Evolutionary conservation across 805 yeast genomes (phyloP).

Genomic region (Sungouiozyma intestinalis): DNA sequence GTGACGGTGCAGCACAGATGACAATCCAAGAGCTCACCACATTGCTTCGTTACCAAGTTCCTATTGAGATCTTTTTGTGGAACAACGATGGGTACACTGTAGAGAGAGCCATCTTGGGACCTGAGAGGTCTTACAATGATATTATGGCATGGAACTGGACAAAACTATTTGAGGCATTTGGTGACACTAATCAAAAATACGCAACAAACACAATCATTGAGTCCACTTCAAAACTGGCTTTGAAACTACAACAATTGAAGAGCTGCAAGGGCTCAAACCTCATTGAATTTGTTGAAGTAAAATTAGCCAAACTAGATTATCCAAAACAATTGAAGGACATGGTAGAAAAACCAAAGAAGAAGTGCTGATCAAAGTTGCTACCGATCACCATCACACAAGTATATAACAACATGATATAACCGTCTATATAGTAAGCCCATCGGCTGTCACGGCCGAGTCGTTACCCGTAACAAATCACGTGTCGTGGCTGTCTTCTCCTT

Average conservation of each 20-base stretch:
- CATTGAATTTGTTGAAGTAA: slow-evolving; percentile 49
- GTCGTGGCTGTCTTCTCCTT: too few relatives aligned
- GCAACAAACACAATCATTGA: slow-evolving; percentile 28
- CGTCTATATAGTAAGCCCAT: not conserved
- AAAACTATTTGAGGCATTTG: slow-evolving; percentile 53
- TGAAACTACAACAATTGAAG: slow-evolving; percentile 30
- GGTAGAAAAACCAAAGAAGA: slow-evolving; percentile 25
- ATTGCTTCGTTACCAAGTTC: slow-evolving; percentile 45
- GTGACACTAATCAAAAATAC: slow-evolving; percentile 33
- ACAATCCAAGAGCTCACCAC: slow-evolving; percentile 76
- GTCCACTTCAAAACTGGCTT: slow-evolving; percentile 32
- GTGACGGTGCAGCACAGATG: slow-evolving; percentile 95
- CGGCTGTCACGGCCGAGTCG: not conserved
- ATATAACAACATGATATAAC: not conserved
- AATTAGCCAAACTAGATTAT: slow-evolving; percentile 48
- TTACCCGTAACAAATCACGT: too few relatives aligned
- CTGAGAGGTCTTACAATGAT: slow-evolving; percentile 67
- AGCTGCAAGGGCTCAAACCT: slow-evolving; percentile 26
- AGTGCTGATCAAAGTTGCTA: too few relatives aligned
- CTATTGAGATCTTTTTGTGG: slow-evolving; percentile 61
- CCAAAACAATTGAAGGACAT: slow-evolving; percentile 49
- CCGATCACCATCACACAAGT: too few relatives aligned
- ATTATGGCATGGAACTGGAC: slow-evolving; percentile 80
- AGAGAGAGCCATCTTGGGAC: slow-evolving; percentile 79
- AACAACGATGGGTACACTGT: slow-evolving; percentile 87